Base-by-base conservation (phyloP, 805 yeast genomes). In the Candida patagonica region DNA sequence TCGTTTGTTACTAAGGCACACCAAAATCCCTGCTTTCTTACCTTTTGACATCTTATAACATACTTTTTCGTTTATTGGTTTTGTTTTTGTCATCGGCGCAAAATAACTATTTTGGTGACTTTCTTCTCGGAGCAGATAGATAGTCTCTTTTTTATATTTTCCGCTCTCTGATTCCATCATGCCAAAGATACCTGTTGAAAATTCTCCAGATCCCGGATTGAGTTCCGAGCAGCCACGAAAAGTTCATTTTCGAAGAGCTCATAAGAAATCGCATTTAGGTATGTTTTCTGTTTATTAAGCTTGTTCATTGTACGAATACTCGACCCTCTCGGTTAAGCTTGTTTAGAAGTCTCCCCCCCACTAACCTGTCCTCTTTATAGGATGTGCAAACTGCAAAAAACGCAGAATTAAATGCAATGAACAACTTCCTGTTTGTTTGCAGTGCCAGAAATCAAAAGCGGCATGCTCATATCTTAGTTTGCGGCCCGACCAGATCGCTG, bases 361-460 rank as follows among this genome's bases (percentile, higher is more conserved):
- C n/a, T n/a, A n/a, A n/a, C n/a, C n/a, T n/a, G n/a, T n/a, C n/a
- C n/a, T n/a, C n/a, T n/a, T n/a, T 3, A 31, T 17, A 31, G 89
- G 92, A n/a, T 81, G 92, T 59, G 76, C 74, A 2, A 75, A 78
- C 16, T 77, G 84, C 57, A 76, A 77, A 50, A 63, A 67, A 36
- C 66, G 83, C 30, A 63, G 80, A 29, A 73, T 77, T 53, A 78
- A 77, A 49, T 77, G 84, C 55, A 81, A 78, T 55, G 84, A 78
- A 55, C 60, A 63, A 23, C 61, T 73, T n/a, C 83, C 82, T 2
- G 60, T 63, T 37, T 78, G 85, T 50, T 56, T 59, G 38, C 76
- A 75, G 50, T 78, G 84, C 53, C 48, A 60, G 24, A 64, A 71
- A 46, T 64, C 66, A 39, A 66, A 68, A 40, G 56, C 69, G 16